phyloP scores from a whole-genome alignment of 2,329 filamentous ascomycete species.

The Daldinia eschscholtzii region DNA sequence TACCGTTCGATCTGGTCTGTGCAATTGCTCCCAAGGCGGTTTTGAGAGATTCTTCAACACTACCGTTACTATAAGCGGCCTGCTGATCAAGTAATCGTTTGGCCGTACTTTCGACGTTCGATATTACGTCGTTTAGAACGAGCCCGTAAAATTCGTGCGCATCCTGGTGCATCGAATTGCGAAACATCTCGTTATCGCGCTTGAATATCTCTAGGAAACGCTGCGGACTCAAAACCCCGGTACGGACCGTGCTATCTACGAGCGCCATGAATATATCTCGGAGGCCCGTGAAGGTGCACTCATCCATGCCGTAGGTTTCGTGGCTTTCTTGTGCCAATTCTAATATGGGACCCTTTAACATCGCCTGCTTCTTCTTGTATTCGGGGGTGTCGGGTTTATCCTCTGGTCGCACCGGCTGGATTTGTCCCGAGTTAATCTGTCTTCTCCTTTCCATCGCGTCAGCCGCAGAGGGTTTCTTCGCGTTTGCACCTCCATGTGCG shows the following conservation, averaged over 20 bases:
- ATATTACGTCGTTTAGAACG: slow-evolving; percentile 94
- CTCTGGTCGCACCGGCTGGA: slow-evolving; percentile 75
- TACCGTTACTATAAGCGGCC: slow-evolving; percentile 57
- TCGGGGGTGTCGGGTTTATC: slow-evolving; percentile 96
- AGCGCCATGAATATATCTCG: slow-evolving; percentile 97
- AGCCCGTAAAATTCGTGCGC: slow-evolving; percentile 97
- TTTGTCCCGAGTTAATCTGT: slow-evolving; percentile 66
- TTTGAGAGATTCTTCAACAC: slow-evolving; percentile 66
- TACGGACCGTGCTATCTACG: slow-evolving; percentile 82
- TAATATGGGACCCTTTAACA: slow-evolving; percentile 87
- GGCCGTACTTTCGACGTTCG: slow-evolving; percentile 91
- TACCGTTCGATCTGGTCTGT: slow-evolving; percentile 55
- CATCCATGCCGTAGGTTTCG: slow-evolving; percentile 87
- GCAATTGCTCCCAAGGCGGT: slow-evolving; percentile 57
- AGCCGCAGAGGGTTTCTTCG: slow-evolving; percentile 66
- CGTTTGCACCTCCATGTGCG: slow-evolving; percentile 58
- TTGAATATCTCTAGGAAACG: slow-evolving; percentile 95
- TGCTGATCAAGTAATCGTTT: slow-evolving; percentile 70
- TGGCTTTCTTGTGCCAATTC: slow-evolving; percentile 87
- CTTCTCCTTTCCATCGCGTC: slow-evolving; percentile 70
- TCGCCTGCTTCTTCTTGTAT: slow-evolving; percentile 96
- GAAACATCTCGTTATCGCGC: slow-evolving; percentile 96
- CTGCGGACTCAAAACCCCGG: slow-evolving; percentile 90
- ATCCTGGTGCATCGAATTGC: slow-evolving; percentile 97
- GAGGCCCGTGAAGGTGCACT: slow-evolving; percentile 92